Percentiles rank a stretch among this genome's conserved stretches.
phyloP scores from a whole-genome alignment of 495 filamentous ascomycete species.

The Penicillium daleae region DNA sequence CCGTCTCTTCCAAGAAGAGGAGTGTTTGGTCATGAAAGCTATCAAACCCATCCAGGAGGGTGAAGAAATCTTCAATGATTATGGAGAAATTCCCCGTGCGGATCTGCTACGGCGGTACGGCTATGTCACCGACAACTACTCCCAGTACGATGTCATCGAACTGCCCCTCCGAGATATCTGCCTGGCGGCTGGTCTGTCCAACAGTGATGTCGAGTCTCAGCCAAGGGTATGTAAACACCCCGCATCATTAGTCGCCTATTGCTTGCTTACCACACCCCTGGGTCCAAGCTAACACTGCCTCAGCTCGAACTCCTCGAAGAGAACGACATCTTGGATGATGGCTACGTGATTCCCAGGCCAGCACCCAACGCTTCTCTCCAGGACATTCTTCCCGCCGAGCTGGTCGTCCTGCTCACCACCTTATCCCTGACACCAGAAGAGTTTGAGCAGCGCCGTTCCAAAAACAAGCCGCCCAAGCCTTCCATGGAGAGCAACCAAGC shows the following conservation, averaged over 20 bases:
- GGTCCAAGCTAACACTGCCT: not conserved
- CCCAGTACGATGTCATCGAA: slow-evolving; percentile 81
- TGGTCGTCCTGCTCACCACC: slow-evolving; percentile 52
- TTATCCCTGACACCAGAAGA: slow-evolving; percentile 48
- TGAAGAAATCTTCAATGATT: slow-evolving; percentile 91
- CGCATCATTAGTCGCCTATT: not conserved
- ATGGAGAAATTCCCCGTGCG: slow-evolving; percentile 78
- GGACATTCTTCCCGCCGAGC: slow-evolving; percentile 50
- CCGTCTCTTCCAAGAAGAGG: slow-evolving; percentile 71
- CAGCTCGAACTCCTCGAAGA: slow-evolving; percentile 54
- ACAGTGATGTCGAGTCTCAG: slow-evolving; percentile 46
- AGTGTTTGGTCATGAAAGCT: slow-evolving; percentile 65
- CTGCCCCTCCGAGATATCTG: slow-evolving; percentile 62
- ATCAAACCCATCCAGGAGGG: slow-evolving; percentile 66
- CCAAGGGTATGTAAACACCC: slow-evolving; percentile 39
- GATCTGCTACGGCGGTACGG: slow-evolving; percentile 89
- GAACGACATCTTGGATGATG: slow-evolving; percentile 56
- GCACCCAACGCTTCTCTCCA: slow-evolving; percentile 37
- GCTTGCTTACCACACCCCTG: not conserved
- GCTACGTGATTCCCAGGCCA: slow-evolving; percentile 53
- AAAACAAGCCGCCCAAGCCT: slow-evolving; percentile 53
- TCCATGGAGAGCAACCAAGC: slow-evolving; percentile 34
- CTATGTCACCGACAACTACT: slow-evolving; percentile 79
- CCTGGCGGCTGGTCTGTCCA: slow-evolving; percentile 46
- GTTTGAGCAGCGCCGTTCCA: slow-evolving; percentile 40